Evolutionary conservation across 768 basidiomycete species (phyloP), one percentile per base, ranked within the genome.

Genomic region (Lepiota brunneoincarnata): DNA sequence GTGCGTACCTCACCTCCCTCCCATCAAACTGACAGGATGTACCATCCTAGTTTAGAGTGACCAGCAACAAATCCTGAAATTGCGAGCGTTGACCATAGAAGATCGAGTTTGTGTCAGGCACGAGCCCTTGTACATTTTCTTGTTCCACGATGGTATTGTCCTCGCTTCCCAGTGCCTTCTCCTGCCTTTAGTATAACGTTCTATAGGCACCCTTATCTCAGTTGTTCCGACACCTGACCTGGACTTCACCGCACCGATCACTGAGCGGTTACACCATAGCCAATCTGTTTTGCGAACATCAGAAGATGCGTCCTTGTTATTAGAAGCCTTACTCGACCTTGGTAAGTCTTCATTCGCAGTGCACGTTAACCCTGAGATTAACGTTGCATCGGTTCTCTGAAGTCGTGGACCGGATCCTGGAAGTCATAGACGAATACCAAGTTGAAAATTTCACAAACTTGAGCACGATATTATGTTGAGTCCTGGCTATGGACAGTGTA

Each of bases 371-470:
- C 12, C 6, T 15, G 15, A 21, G 17, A 23, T 47, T 15, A 21
- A 17, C 15, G 17, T 21, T 14, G 4, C 15, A n/a, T n/a, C n/a
- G n/a, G n/a, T n/a, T n/a, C 44, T 34, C 37, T 37, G n/a, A 41
- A 85, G 83, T 83, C 17, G 85, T 87, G 5, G 87, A 89, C 64
- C 75, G 79, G 31, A 76, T 81, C 0, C 64, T 89, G 15, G 82
- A 84, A 58, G 75, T 88, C 18, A 77, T 86, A 35, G 86, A 87
- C 51, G 80, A 82, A 56, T 88, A 86, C 63, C 84, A 84, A n/a
- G 55, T 68, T 74, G 54, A 81, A 79, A 59, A 79, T 88, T n/a
- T 39, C 69, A 80, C 45, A 67, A 78, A 58, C 73, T 86, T 26
- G 86, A 88, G 62, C 75, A 76, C 40, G 69, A 78, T 28, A 76